A percentile compares a stretch with the other conserved stretches of the same genome.
Evolutionary conservation across 2,329 filamentous ascomycete genomes (phyloP).

Genomic region (Stagonosporopsis chrysanthemi): DNA sequence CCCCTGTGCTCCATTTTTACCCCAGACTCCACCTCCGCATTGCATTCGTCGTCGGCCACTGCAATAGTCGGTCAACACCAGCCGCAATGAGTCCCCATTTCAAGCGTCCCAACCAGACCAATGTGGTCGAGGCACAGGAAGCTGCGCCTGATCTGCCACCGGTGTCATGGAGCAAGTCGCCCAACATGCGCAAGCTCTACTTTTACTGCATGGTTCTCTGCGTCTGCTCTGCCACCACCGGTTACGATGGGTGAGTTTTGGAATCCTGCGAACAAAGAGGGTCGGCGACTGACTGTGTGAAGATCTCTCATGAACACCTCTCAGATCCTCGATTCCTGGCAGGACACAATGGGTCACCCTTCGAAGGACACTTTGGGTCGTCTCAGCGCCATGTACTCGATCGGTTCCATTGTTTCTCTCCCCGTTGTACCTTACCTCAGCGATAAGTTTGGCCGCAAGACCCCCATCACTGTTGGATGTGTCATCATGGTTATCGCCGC

Average conservation of each 20-base stretch:
- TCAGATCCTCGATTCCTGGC: constrained; percentile 46
- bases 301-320: constrained; percentile 18
- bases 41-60: constrained; percentile 13
- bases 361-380: constrained; percentile 47
- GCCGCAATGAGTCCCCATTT: constrained; percentile 22
- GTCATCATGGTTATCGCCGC: constrained; percentile 52
- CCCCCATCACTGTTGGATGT: constrained; percentile 48
- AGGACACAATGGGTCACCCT: constrained; percentile 40
- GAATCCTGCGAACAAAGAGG: background rate
- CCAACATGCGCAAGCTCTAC: constrained; percentile 59
- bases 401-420: constrained; percentile 42
- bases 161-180: constrained; percentile 17
- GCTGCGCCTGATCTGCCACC: constrained; percentile 21
- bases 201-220: constrained; percentile 58
- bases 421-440: constrained; percentile 38
- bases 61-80: constrained; percentile 18
- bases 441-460: constrained; percentile 50
- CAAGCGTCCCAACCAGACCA: constrained; percentile 21
- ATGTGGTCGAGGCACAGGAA: constrained; percentile 26
- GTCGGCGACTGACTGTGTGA: constrained; percentile 3
- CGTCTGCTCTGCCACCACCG: constrained; percentile 61
- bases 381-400: constrained; percentile 50
- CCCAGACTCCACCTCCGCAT: constrained; percentile 23
- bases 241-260: constrained; percentile 57
- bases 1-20: constrained; percentile 22